Percentiles rank a stretch among this genome's conserved stretches.
Conservation (phyloP, 2,329 filamentous ascomycete species). For the Diaporthe ilicicola region DNA sequence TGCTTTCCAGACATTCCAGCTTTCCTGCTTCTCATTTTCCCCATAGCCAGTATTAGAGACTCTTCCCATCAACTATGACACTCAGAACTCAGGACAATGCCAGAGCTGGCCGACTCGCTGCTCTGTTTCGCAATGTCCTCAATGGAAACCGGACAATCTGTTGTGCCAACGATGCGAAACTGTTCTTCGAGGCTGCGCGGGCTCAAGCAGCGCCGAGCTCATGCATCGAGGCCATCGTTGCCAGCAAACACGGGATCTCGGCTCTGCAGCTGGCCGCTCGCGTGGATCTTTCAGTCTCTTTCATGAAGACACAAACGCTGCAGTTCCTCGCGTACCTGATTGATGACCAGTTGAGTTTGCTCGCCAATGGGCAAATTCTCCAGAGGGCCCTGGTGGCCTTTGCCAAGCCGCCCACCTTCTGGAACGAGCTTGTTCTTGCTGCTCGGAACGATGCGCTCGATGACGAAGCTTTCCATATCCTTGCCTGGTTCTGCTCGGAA, state of each 20-base stretch:
- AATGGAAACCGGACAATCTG: slow-evolving; percentile 38
- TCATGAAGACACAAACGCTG: slow-evolving; percentile 43
- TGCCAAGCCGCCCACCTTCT: slow-evolving; percentile 62
- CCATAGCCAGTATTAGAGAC: neutral
- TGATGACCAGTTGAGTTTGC: slow-evolving; percentile 53
- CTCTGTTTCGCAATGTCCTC: slow-evolving; percentile 37
- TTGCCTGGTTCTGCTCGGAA: slow-evolving; percentile 60
- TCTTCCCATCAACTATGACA: neutral
- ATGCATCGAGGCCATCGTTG: slow-evolving; percentile 41
- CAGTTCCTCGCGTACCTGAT: slow-evolving; percentile 50
- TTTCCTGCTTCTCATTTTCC: too few relatives aligned
- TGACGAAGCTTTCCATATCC: slow-evolving; percentile 43
- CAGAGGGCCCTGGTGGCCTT: slow-evolving; percentile 54
- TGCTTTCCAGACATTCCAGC: neutral
- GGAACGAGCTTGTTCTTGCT: slow-evolving; percentile 54
- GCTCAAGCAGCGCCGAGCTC: slow-evolving; percentile 34
- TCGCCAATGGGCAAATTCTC: slow-evolving; percentile 60
- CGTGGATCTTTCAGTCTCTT: slow-evolving; percentile 39
- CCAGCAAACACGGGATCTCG: slow-evolving; percentile 38
- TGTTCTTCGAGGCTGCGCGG: slow-evolving; percentile 43
- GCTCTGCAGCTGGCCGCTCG: slow-evolving; percentile 39
- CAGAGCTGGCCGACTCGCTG: slow-evolving; percentile 17
- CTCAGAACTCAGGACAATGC: neutral
- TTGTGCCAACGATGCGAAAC: slow-evolving; percentile 37
- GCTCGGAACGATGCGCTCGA: slow-evolving; percentile 43